Percentiles rank a stretch among this genome's conserved stretches.
phyloP scores from a whole-genome alignment of 2,329 filamentous ascomycete genomes.

The Fusarium sp. region DNA sequence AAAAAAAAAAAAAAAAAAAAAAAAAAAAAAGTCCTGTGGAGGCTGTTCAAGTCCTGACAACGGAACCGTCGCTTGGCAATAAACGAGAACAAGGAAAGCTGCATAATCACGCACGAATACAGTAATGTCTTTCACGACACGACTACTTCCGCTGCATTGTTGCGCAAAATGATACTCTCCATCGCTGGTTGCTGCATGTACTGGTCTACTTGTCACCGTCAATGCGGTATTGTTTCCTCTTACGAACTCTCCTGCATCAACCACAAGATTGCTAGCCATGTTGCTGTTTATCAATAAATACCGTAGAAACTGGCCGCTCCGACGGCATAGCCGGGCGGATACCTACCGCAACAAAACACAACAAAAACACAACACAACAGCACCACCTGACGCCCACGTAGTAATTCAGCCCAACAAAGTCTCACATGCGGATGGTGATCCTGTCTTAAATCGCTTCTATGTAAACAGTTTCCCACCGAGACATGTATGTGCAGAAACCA shows the following conservation, averaged over 20 bases:
- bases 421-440: constrained; percentile 5
- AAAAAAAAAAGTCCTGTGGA: background rate
- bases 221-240: constrained; percentile 22
- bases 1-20: background rate
- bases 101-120: constrained; percentile 28
- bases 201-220: constrained; percentile 17
- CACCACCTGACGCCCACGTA: constrained; percentile 12
- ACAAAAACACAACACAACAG: constrained; percentile 13
- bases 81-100: constrained; percentile 31
- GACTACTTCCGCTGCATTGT: constrained; percentile 1
- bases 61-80: constrained; percentile 18
- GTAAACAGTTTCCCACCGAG: constrained; percentile 10
- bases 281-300: background rate
- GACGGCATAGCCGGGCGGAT: constrained; percentile 35
- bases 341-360: constrained; percentile 33
- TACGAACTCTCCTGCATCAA: constrained; percentile 24
- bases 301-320: background rate
- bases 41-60: background rate
- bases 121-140: constrained; percentile 18
- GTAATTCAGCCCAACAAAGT: constrained; percentile 11
- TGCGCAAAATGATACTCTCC: constrained; percentile 13
- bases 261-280: background rate
- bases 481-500: constrained; percentile 1
- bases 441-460: constrained; percentile 6
- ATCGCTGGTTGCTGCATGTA: background rate